Conservation (phyloP, 768 basidiomycete species). For the Naematelia encephala region DNA sequence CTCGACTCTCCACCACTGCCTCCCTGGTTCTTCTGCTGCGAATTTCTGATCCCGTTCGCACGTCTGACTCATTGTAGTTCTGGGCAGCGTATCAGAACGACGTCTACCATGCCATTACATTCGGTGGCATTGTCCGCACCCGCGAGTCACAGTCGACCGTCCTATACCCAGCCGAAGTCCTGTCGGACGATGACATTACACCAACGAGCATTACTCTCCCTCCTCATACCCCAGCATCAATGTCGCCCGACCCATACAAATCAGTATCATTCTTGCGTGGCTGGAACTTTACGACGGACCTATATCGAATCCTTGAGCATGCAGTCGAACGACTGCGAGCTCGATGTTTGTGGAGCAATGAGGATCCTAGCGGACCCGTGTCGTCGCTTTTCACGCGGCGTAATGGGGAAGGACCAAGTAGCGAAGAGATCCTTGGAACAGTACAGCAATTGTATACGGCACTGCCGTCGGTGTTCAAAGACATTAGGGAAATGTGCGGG, state of each 20-base stretch:
- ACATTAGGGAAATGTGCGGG: slow-evolving; percentile 23
- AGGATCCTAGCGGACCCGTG: slow-evolving; percentile 10
- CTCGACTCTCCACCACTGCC: too few species aligned
- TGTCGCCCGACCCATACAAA: neutral
- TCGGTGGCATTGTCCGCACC: slow-evolving; percentile 32
- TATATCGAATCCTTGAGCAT: slow-evolving; percentile 45
- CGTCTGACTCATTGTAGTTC: slow-evolving; percentile 25
- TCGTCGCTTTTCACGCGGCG: slow-evolving; percentile 10
- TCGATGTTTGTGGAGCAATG: neutral
- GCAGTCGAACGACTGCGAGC: slow-evolving; percentile 12
- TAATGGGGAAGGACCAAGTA: slow-evolving; percentile 4
- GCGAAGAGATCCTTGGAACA: slow-evolving; percentile 17
- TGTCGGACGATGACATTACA: slow-evolving; percentile 33
- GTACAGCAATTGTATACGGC: slow-evolving; percentile 24
- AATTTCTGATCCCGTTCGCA: too few species aligned
- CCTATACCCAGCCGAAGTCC: slow-evolving; percentile 40
- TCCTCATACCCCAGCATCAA: neutral
- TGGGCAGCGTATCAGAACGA: slow-evolving; percentile 39
- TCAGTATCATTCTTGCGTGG: slow-evolving; percentile 30
- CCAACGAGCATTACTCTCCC: slow-evolving; percentile 2
- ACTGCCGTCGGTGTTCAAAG: slow-evolving; percentile 30
- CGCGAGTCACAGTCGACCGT: slow-evolving; percentile 38
- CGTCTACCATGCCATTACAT: slow-evolving; percentile 36
- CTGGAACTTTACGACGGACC: slow-evolving; percentile 40
- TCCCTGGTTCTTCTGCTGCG: too few species aligned